Evolutionary conservation across 2,329 filamentous ascomycete genomes (phyloP).

Genomic region (Penicillium glabrum): DNA sequence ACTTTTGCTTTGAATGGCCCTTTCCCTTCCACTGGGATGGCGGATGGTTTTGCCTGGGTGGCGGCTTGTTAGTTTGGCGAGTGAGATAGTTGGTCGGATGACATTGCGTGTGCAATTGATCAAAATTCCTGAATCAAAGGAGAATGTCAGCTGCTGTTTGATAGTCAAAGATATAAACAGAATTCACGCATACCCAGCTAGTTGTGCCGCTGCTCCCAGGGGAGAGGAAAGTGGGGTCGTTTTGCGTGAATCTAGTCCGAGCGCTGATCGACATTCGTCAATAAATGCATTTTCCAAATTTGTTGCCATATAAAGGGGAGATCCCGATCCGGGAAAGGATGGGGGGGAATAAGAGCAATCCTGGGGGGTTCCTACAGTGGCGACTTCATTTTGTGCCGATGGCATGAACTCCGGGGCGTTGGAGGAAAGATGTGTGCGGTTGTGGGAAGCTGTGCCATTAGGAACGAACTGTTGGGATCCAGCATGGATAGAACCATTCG

Average conservation of each 20-base stretch:
- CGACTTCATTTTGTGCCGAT: constrained; percentile 35
- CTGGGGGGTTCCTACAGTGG: constrained; percentile 37
- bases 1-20: constrained; percentile 8
- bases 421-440: constrained; percentile 60
- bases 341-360: constrained; percentile 48
- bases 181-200: background rate
- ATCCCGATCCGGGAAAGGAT: constrained; percentile 44
- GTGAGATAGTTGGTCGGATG: background rate
- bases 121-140: constrained; percentile 1
- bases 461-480: constrained; percentile 25
- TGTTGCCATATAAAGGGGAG: constrained; percentile 51
- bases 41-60: background rate
- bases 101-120: background rate
- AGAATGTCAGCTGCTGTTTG: constrained; percentile 31
- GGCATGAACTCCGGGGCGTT: constrained; percentile 64
- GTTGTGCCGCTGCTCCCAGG: background rate
- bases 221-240: background rate
- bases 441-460: constrained; percentile 43
- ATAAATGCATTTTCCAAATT: constrained; percentile 51
- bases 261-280: constrained; percentile 52
- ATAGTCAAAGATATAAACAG: constrained; percentile 24
- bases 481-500: constrained; percentile 31
- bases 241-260: constrained; percentile 43
- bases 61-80: background rate
- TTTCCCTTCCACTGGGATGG: constrained; percentile 2